A percentile compares a stretch with the other conserved stretches of the same genome.
phyloP scores from a whole-genome alignment of 2,329 filamentous ascomycete species.

The Helotiales sp. region DNA sequence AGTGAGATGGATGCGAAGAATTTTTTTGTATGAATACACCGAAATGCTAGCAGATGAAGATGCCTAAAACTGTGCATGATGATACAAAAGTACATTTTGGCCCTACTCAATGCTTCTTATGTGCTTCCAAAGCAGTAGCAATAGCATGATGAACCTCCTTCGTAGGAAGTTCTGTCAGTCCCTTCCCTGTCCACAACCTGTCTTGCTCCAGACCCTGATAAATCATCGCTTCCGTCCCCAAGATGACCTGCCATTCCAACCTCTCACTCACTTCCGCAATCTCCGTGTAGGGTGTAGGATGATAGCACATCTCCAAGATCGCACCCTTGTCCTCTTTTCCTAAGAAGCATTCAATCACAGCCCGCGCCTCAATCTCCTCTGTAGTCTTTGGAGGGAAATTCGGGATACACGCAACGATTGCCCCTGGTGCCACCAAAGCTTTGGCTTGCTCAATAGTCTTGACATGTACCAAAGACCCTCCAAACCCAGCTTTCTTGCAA shows the following conservation, averaged over 20 bases:
- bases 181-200: slow-evolving; percentile 31
- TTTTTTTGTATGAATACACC: not conserved
- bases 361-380: slow-evolving; percentile 31
- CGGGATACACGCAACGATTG: slow-evolving; percentile 32
- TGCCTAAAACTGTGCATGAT: not conserved
- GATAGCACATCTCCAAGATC: slow-evolving; percentile 38
- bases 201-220: slow-evolving; percentile 37
- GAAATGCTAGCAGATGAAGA: not conserved
- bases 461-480: slow-evolving; percentile 29
- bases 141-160: slow-evolving; percentile 32
- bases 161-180: slow-evolving; percentile 27
- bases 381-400: slow-evolving; percentile 32
- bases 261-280: slow-evolving; percentile 28
- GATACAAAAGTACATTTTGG: slow-evolving; percentile 9
- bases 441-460: slow-evolving; percentile 28
- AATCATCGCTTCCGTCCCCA: slow-evolving; percentile 39
- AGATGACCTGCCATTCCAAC: slow-evolving; percentile 33
- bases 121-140: slow-evolving; percentile 27
- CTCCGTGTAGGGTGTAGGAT: slow-evolving; percentile 32
- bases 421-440: slow-evolving; percentile 19
- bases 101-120: slow-evolving; percentile 11
- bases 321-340: slow-evolving; percentile 33
- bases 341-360: slow-evolving; percentile 29
- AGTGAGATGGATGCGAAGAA: slow-evolving; percentile 1
- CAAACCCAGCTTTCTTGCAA: slow-evolving; percentile 29